Base-by-base conservation (phyloP, 2,329 filamentous ascomycete species). In the Didymosphaeria variabile region DNA sequence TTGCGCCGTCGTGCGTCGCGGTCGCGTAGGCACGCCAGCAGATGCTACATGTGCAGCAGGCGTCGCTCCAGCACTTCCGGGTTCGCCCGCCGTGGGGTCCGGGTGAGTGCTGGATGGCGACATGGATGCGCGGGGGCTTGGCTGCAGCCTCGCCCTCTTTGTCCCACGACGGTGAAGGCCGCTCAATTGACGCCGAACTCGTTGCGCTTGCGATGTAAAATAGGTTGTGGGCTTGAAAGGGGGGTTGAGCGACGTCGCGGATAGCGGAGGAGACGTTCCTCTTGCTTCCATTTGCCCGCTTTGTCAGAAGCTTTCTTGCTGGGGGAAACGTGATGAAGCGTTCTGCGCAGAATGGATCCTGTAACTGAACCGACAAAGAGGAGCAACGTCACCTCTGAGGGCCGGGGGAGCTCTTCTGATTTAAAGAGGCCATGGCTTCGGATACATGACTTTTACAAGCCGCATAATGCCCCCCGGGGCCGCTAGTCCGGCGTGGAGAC, bases 331-430 rank as follows among this genome's bases (percentile, higher is more conserved):
- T 76, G 73, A 74, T 75, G 66, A 69, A 67, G 67, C 70, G 70
- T 77, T 73, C 75, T 68, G 74, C 74, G 75, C 63, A 77, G 65
- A 76, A 75, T 75, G 66, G 75, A 73, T 68, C 74, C 72, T 74
- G 72, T 65, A 46, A 62, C 60, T 64, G 56, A 60, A 59, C 44
- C 21, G 58, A 59, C 64, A 62, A 53, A 57, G 53, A 45, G 52
- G 53, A 45, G 52, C 47, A 53, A 59, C 56, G 51, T 59, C 57
- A 49, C 49, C 50, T 31, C 17, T 36, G n/a, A 44, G 21, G 29
- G 42, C 42, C 19, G 10, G 6, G 29, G 8, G 31, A 2, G 10
- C 13, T 10, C 40, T 26, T 47, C 31, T n/a, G 19, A 17, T 29
- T 54, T 46, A 55, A 10, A 19, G 52, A 47, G 31, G 29, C 53